These are phyloP conservation scores for Cystobasidium pallidum DNA, from an alignment of 1,284 basidiomycete species.

Conservation along the genomic window DNA sequence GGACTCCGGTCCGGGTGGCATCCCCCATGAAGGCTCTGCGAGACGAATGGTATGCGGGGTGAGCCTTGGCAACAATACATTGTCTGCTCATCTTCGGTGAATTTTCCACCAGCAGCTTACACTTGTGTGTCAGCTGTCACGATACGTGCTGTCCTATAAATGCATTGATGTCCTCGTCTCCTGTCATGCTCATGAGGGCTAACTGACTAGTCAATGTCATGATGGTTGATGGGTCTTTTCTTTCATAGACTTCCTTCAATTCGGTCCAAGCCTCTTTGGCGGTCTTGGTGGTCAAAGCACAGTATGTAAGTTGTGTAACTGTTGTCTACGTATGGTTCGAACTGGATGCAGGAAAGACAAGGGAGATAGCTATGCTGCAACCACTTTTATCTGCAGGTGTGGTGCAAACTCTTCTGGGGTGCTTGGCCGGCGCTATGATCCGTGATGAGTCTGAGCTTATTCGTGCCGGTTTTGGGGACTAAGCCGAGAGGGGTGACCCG, in stretches of 20 bases:
- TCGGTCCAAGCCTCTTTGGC: not conserved
- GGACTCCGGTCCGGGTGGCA: not conserved
- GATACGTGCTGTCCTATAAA: slow-evolving; percentile 1
- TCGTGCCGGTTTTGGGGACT: too few species aligned
- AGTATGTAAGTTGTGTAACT: too few species aligned
- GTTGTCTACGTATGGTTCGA: too few species aligned
- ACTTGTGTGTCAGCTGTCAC: not conserved
- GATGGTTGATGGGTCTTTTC: not conserved
- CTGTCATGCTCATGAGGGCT: not conserved
- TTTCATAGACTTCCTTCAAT: not conserved
- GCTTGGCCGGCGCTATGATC: too few species aligned
- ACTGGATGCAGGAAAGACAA: too few species aligned
- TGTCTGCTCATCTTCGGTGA: not conserved
- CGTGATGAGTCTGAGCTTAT: too few species aligned
- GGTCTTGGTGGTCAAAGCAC: too few species aligned
- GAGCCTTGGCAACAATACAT: not conserved
- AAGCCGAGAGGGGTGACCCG: too few species aligned
- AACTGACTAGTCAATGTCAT: not conserved
- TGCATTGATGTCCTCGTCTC: not conserved
- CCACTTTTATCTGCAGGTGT: too few species aligned
- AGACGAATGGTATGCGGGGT: not conserved
- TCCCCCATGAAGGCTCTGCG: not conserved
- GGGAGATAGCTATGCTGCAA: too few species aligned
- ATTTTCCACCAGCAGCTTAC: not conserved
- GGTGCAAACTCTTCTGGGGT: too few species aligned